Evolutionary conservation across 768 basidiomycete genomes (phyloP), one percentile per base, ranked within the genome.

Genomic region (Pleurotus pulmonarius): DNA sequence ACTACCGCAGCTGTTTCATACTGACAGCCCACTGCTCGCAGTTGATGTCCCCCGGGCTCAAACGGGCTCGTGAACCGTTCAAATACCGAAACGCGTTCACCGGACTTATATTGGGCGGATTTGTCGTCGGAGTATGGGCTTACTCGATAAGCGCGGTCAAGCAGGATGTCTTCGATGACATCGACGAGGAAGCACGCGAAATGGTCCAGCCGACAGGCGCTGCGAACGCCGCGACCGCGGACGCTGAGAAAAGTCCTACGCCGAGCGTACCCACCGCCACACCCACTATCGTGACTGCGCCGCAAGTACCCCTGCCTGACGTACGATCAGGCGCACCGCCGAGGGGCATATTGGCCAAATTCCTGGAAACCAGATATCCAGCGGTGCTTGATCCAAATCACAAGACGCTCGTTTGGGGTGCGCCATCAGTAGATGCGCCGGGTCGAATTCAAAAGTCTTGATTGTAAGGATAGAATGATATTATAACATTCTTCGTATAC

Each of bases 91-190:
- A 98, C 69, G 83, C 86, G 15, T 38, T 96, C 47, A 91, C 89
- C 0, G 96, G 95, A 6, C 60, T 86, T 45, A 64, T 76, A 2
- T 79, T 98, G 44, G 80, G 83, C 24, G 79, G 80, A 0, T 95
- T 97, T 67, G 87, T 83, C 25, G 80, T 83, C 12, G 88, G 87
- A 24, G 86, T 97, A 7, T 98, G 92, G 83, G 78, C 86, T 3
- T 98, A 98, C 73, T 94, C 94, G 15, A 96, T 98, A 65, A 83
- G 85, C 26, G 94, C 94, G 25, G 94, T 98, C 55, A 93, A 89
- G 66, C 94, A 98, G 66, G 94, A 97, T 67, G 85, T 89, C 40
- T 97, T 96, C 67, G 85, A 88, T 61, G 92, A 93, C 67, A 78
- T 92, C 41, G 90, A 92, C 63, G 88, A 90, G 59, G 88, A 90